Base-by-base conservation (phyloP, 2,329 filamentous ascomycete genomes). In the Trichophyton verrucosum region DNA sequence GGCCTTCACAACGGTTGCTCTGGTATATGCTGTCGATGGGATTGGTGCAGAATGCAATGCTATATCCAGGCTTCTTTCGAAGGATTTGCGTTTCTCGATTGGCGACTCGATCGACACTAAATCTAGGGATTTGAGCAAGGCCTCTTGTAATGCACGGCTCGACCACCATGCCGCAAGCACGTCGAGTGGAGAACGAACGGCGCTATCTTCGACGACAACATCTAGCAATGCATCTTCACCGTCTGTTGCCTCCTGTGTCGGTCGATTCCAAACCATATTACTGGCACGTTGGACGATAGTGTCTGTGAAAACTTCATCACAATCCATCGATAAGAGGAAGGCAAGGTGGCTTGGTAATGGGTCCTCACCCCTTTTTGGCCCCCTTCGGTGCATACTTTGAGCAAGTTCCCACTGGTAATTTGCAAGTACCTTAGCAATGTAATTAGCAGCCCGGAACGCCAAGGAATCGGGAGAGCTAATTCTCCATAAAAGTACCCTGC, bases 141-240 rank as follows among this genome's bases (percentile, higher is more conserved):
- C 85, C 61, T 82, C 81, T 67, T 91, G 88, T 42, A 96, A 76
- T 11, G 83, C 79, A 60, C 86, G 80, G 64, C 84, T 89, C 0
- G 91, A 95, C 78, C 86, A 94, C 91, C 91, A 96, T 1, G 91
- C 89, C 5, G 91, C 89, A 58, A 96, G 83, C 11, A 90, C 91
- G 72, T 96, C 92, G 65, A 96, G 82, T 0, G 91, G 89, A 17
- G 89, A 94, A 59, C 88, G 84, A 63, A 96, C 88, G 2, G 90
- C 86, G 59, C 84, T 83, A 68, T 96, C 92, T 62, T 94, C 88
- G 2, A 94, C 88, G 0, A 96, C 89, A 4, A 83, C 81, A 69
- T 95, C 88, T 80, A 95, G 87, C 56, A 88, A 84, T 59, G 86
- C 84, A 64, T 89, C 86, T 22, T 80, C 77, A 2, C 81, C 77